Evolutionary conservation across 768 basidiomycete genomes (phyloP), one percentile per base, ranked within the genome.

Genomic region (Amanita subjunquillea): DNA sequence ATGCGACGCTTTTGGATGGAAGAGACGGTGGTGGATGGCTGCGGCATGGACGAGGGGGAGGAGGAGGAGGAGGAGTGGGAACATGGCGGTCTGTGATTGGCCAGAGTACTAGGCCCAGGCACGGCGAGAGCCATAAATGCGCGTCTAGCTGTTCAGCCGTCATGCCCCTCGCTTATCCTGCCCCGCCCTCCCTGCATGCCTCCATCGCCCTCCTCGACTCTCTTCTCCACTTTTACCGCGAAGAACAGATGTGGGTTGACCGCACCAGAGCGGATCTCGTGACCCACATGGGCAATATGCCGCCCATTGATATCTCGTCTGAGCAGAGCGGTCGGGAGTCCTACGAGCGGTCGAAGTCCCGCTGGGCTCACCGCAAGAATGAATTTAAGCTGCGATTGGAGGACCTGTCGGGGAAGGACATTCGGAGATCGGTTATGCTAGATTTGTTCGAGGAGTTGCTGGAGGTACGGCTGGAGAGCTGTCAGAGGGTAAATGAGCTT

Each of bases 391-490:
- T 85, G 56, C 61, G 62, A 41, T 59, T 72, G 23, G 67, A 72
- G 15, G 63, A 63, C 23, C 59, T 67, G 53, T 54, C 58, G 7
- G 22, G 34, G 47, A 20, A 17, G 20, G 47, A 37, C 17, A 13
- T 5, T 4, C 34, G 47, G 37, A 62, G 63, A 41, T 74, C 80
- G 25, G 76, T 72, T 50, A 73, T 88, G 50, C 68, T 88, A 55
- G 75, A 80, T 58, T 75, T 80, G 72, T 85, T 84, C 60, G 82
- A 82, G 53, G 75, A 78, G 55, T 80, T 88, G 70, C 78, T 87
- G 71, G 82, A 85, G 59, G 72, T 79, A 2, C 75, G 86, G 51
- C 80, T 88, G 76, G 85, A 87, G 65, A 86, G 83, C 60, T 88
- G 86, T 63, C 75, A 82, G 57, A 72, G 83, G 32, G 72, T 85